Base-by-base conservation (phyloP, 1,139 yeast species). In the Geotrichum klebahnii region DNA sequence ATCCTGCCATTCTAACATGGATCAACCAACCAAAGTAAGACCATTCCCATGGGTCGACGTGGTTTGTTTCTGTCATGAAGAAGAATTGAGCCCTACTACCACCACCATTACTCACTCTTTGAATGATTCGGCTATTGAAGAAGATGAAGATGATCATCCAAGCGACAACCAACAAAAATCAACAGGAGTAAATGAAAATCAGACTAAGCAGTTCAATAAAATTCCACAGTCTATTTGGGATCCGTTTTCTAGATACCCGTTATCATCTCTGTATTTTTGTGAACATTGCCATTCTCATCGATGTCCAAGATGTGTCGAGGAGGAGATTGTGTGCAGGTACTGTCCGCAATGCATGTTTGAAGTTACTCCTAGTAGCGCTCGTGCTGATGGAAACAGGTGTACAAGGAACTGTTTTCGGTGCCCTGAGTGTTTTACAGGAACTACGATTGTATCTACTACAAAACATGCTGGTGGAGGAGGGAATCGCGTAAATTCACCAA, bases 271-370 rank as follows among this genome's bases (percentile, higher is more conserved):
- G 23, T 62, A 62, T 44, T 63, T 56, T 44, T 63, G 67, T 48
- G 62, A 59, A 36, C 42, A 46, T 12, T 63, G 67, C 37, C 53
- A 54, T 16, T 44, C 57, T 3, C 52, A 61, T 19, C 51, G 61
- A 29, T 63, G 67, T 48, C 56, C 56, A 8, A 48, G 56, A 32
- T 63, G 67, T 45, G 59, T 61, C 0, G 62, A 58, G 16, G 55
- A 56, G 23, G 67, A 63, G 29, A 51, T 63, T 4, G 58, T 60
- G 16, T 51, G 57, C 16, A 52, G 62, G 38, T 63, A 50, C 50
- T 63, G 67, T 43, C 67, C 67, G 8, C 50, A 54, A 23, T 63
- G 67, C 44, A 47, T 62, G 33, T 55, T 55, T 46, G 66, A 63
- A 46, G 64, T 60, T 9, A 58, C 64, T 1, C 53, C 61, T 1